Evolutionary conservation across 768 basidiomycete species (phyloP).

Genomic region (Erythrobasidium yunnanense): DNA sequence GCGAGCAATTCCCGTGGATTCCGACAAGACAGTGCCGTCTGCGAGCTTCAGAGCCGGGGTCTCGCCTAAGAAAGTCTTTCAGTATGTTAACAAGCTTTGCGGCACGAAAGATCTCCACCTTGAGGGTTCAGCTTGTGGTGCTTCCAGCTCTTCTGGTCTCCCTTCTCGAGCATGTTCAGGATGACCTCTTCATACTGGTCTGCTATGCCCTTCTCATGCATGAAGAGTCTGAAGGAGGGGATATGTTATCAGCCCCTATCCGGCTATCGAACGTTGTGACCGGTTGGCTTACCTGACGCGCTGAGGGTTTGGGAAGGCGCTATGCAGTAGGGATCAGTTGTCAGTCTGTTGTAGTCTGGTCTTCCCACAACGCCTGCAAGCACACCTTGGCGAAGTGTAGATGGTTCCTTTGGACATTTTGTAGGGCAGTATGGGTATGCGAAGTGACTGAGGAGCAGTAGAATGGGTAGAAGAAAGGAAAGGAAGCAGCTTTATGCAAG

Average conservation of each 20-base stretch:
- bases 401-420: constrained; percentile 10
- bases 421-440: background rate
- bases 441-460: background rate
- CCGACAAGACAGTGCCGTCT: constrained; percentile 12
- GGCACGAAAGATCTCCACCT: no score
- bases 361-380: background rate
- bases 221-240: constrained; percentile 14
- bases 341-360: background rate
- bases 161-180: constrained; percentile 26
- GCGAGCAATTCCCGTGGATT: background rate
- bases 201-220: constrained; percentile 26
- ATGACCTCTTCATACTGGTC: constrained; percentile 22
- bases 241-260: no score
- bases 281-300: constrained; percentile 7
- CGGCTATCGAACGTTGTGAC: no score
- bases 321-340: background rate
- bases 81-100: no score
- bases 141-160: constrained; percentile 28
- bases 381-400: constrained; percentile 5
- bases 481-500: background rate
- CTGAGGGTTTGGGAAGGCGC: constrained; percentile 30
- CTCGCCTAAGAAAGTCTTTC: no score
- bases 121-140: background rate
- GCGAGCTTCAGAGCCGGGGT: constrained; percentile 12
- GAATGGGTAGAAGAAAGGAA: background rate